Base-by-base conservation (phyloP, 1,139 yeast species). In the Tardiomyces blankii region DNA sequence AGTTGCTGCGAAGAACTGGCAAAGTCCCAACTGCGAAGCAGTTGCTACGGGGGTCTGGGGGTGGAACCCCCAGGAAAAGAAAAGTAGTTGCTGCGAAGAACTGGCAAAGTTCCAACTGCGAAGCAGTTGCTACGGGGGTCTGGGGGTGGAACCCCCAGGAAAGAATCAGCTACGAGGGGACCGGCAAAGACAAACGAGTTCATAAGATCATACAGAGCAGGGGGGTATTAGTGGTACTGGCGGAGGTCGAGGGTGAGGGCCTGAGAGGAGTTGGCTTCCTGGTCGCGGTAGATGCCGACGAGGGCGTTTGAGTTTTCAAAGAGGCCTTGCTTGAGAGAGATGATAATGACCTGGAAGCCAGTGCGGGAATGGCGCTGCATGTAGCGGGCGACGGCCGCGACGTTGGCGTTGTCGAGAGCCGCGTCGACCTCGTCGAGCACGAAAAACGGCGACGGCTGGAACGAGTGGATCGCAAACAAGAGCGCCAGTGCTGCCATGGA, bases 391-490 rank as follows among this genome's bases (percentile, higher is more conserved):
- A 91, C 82, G 56, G 79, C 78, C 45, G 78, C 77, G 21, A 93
- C 96, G 60, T 91, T 91, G 16, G 88, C 79, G 51, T 85, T 82
- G 64, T 91, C 99, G 51, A 91, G 73, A 0, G 98, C 97, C 1
- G 98, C 97, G 67, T 91, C 99, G 16, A 91, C 89, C 66, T 91
- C 99, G 63, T 91, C 99, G 43, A 91, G 70, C 0, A 91, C 95
- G 61, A 91, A 91, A 62, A 91, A 91, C 21, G 99, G 98, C 0
- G 96, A 82, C 1, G 97, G 97, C 46, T 82, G 93, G 65, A 69
- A 85, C 0, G 94, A 82, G 62, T 91, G 96, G 44, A 89, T 78
- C 1, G 98, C 93, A 69, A 91, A 91, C 43, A 91, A 65, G 51
- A 91, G 69, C 0, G 97, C 96, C 53, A 91, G 70, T 0, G 98